Base-by-base conservation (phyloP, 129 eudicot genomes). In the Tagetes erecta region DNA sequence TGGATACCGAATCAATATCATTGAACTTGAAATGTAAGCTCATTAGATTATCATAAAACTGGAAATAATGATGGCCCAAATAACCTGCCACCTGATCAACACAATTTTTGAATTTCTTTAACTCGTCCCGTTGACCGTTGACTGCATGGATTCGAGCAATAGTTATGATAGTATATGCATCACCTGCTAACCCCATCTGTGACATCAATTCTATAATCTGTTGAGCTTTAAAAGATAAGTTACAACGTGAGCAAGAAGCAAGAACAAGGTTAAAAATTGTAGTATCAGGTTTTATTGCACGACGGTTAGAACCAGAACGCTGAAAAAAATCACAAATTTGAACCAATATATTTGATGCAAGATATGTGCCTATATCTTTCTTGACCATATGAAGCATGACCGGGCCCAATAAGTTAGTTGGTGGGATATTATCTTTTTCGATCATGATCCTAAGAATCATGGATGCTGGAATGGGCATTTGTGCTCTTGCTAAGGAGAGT, bases 151-250 rank as follows among this genome's bases (percentile, higher is more conserved):
- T 74, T 31, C 74, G 76, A 1, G 96, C 74, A 35, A 91, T 83
- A 42, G 71, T 69, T 59, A 75, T 59, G 70, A 84, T 79, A 8
- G 97, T 91, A 58, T 86, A 80, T 20, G 86, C 96, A 82, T 94
- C 97, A 73, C 87, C 97, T 6, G 75, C 60, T 7, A 91, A 86
- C 57, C 97, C 89, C 44, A 80, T 75, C 82, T 65, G 85, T 30
- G 99, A 81, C 99, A 94, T 91, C 49, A 82, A 41, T 84, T 91
- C 97, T 42, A 91, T 78, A 69, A 91, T 79, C 76, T 86, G 86
- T 5, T 84, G 88, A 57, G 86, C 99, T 70, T 85, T 94, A 14
- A 86, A 81, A 59, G 88, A 63, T 34, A 86, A 71, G 76, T 81
- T 79, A 82, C 80, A 83, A 76, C 87, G 78, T 58, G 80, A 73